phyloP scores from a whole-genome alignment of 129 eudicot species.

The Daucus carota region DH1_v3.0 NC_030384.2:39271001-39271500 shows the following conservation, averaged over 20 bases:
- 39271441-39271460: neutral
- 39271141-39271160: neutral
- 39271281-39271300: neutral
- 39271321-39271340: neutral
- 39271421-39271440: neutral
- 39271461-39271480: neutral
- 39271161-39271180: neutral
- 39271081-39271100: neutral
- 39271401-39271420: neutral
- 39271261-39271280: too few species aligned
- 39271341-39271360: neutral
- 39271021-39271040: neutral
- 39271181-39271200: neutral
- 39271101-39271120: neutral
- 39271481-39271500: neutral
- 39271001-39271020: neutral
- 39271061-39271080: neutral
- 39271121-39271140: neutral
- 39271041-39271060: neutral
- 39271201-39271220: neutral
- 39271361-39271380: neutral
- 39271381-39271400: neutral
- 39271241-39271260: neutral
- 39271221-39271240: neutral
- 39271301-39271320: neutral